These are phyloP conservation scores for Metarhizium sp. DNA, from an alignment of 2,329 filamentous ascomycete genomes.

Conservation along the genomic window DNA sequence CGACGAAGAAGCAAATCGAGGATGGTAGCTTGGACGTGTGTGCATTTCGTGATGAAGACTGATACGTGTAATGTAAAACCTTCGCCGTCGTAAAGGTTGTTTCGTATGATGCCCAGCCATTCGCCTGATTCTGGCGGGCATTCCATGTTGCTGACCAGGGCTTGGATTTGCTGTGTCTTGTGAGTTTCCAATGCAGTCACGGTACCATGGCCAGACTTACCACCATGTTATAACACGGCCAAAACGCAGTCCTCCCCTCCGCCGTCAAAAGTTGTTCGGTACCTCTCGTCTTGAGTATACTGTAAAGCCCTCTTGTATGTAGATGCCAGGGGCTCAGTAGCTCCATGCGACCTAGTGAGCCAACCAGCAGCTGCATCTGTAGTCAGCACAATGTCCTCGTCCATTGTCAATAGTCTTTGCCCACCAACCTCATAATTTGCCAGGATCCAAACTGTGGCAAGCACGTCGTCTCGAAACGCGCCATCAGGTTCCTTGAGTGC, in stretches of 20 bases:
- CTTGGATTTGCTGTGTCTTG: constrained; percentile 25
- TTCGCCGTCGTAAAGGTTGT: constrained; percentile 16
- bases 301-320: constrained; percentile 25
- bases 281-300: constrained; percentile 27
- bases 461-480: constrained; percentile 23
- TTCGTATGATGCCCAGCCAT: constrained; percentile 24
- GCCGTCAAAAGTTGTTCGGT: constrained; percentile 13
- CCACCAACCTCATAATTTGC: constrained; percentile 27
- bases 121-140: constrained; percentile 26
- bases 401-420: too few species aligned
- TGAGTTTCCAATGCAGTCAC: background rate
- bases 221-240: constrained; percentile 28
- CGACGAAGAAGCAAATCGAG: constrained; percentile 15
- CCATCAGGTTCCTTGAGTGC: constrained; percentile 23
- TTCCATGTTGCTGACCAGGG: constrained; percentile 19
- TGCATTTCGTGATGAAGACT: constrained; percentile 18
- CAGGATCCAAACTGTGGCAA: constrained; percentile 31
- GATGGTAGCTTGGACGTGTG: constrained; percentile 18
- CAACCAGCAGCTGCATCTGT: constrained; percentile 24
- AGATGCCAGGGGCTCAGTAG: constrained; percentile 26
- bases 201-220: constrained; percentile 15
- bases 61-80: constrained; percentile 17
- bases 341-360: constrained; percentile 20
- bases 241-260: constrained; percentile 23
- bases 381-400: constrained; percentile 6